Evolutionary conservation across 2,329 filamentous ascomycete species (phyloP).

Genomic region (Neofusicoccum laricinum): DNA sequence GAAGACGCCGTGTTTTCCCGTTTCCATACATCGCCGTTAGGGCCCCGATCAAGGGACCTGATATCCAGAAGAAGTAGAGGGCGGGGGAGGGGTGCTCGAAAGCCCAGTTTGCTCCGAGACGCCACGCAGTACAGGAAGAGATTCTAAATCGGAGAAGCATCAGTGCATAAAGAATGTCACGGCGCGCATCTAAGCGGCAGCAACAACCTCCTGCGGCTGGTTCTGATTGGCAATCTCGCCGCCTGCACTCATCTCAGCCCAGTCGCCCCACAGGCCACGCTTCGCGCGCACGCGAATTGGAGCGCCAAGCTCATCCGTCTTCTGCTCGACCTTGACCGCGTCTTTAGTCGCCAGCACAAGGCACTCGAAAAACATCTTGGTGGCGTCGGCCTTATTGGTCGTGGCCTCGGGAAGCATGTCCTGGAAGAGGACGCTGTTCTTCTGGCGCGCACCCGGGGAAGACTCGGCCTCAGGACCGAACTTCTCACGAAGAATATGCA

Average conservation of each 20-base stretch:
- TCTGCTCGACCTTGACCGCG: slow-evolving; percentile 93
- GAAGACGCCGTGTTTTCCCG: neutral
- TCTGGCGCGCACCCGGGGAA: slow-evolving; percentile 68
- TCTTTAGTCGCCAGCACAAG: slow-evolving; percentile 96
- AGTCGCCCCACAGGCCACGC: slow-evolving; percentile 92
- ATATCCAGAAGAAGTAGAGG: neutral
- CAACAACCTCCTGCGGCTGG: slow-evolving; percentile 3
- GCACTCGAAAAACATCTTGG: slow-evolving; percentile 99
- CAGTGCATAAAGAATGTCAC: neutral
- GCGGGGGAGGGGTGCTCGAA: neutral
- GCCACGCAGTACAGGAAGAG: neutral
- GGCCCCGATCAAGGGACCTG: neutral
- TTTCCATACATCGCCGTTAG: neutral
- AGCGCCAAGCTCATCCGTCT: slow-evolving; percentile 67
- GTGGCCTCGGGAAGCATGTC: slow-evolving; percentile 79
- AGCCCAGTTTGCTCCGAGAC: neutral
- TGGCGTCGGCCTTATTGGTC: slow-evolving; percentile 85
- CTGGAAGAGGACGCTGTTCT: slow-evolving; percentile 80
- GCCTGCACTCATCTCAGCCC: slow-evolving; percentile 70
- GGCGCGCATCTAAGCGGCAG: neutral
- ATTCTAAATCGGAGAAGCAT: neutral
- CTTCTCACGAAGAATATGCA: slow-evolving; percentile 85
- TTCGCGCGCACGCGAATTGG: slow-evolving; percentile 84
- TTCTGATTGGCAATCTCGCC: slow-evolving; percentile 41
- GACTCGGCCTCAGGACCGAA: slow-evolving; percentile 73